Base-by-base conservation (phyloP, 305 asterid species). In the Solanum aculeatissimum region DNA sequence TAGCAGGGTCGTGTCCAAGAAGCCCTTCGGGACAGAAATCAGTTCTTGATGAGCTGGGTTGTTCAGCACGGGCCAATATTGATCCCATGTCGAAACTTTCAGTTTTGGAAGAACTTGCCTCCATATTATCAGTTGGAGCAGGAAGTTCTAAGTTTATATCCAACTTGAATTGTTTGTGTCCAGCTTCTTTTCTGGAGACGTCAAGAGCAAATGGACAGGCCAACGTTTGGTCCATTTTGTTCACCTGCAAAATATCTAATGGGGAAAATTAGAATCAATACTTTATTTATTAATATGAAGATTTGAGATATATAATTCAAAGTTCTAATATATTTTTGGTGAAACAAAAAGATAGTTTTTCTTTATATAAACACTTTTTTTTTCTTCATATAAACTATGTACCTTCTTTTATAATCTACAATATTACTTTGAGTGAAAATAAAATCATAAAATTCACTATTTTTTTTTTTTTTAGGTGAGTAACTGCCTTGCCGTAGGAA, bases 61-160 rank as follows among this genome's bases (percentile, higher is more conserved):
- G 90, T 83, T 90, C 92, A 38, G 93, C 87, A 81, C 87, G 89
- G 40, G 88, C 89, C 13, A 90, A 82, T 65, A 89, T 86, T 32
- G 83, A 77, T 83, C 92, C 97, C 91, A 92, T 85, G 71, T 93
- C 98, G 86, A 95, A 84, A 90, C 97, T 93, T 87, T 92, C 92
- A 63, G 98, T 95, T 84, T 90, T 90, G 23, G 98, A 95, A 63
- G 93, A 89, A 88, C 87, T 89, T 32, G 89, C 90, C n/a, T 88
- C 88, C 8, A 55, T 62, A 25, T 89, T 85, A 42, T 90, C 91
- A 45, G 86, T 86, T 32, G 90, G 69, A 60, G 89, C 86, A 11
- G 92, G 91, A 58, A 85, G 85, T 87, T 88, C 89, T 71, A 89
- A 83, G 89, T 90, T 91, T 58, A 84, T 89, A 63, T 89, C 91